Evolutionary conservation across 2,329 filamentous ascomycete species (phyloP), one percentile per base, ranked within the genome.

Genomic region (Truncatella angustata): DNA sequence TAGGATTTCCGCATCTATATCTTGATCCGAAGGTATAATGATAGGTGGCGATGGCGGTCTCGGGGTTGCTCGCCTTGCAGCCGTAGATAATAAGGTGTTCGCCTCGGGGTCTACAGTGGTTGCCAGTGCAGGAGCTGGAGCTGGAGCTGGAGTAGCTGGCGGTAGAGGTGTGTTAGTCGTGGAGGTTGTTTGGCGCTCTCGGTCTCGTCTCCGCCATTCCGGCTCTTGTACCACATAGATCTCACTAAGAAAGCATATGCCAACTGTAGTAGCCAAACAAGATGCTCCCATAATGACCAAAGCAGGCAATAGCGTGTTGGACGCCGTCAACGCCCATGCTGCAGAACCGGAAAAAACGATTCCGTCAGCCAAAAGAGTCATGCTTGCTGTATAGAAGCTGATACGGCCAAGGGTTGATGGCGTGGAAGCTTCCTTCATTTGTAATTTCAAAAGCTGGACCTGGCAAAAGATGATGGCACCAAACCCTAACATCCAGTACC

Each of bases 321-420:
- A 74, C 1, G 81, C 79, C 11, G 79, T 79, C 32, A 82, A 73
- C 48, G 75, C 77, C 80, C 75, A 84, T 3, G 73, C 79, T 10
- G 73, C 75, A n/a, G 78, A 77, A n/a, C 74, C 74, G 2, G 73
- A 73, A 56, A 86, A 85, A 3, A 80, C 72, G 56, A 86, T 72
- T 10, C 81, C 81, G 58, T 88, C 85, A 14, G 81, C 80, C 52
- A 87, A 71, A 28, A 85, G 71, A 80, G 87, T 86, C 56, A 80
- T 75, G 47, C 76, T 75, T 21, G 80, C 74, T 0, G 84, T 86
- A 63, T 78, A 79, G 63, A 87, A 84, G 66, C 84, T 87, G 59
- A 87, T 78, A 16, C 85, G 76, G 3, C 82, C 84, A 58, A 87
- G 74, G 2, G 84, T 88, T 0, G 85, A 88, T 3, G 85, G 85